Evolutionary conservation across 73 alveolate genomes (phyloP), one percentile per base, ranked within the genome.

Genomic region (Paramecium caudatum): DNA sequence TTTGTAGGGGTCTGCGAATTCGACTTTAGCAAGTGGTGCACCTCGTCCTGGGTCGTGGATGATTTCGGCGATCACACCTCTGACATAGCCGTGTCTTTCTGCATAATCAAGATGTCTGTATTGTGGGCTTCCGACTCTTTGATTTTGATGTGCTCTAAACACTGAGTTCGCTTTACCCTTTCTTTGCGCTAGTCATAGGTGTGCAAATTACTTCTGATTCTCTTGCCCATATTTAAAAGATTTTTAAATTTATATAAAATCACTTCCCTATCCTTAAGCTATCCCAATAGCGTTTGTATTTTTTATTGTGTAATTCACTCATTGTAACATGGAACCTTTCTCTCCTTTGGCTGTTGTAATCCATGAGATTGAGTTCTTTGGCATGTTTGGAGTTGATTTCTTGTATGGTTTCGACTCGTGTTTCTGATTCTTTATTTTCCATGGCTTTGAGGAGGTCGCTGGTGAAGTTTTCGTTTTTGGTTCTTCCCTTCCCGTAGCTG

Each of bases 41-140:
- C 99, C 99, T 88, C 99, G 95, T 49, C 99, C 99, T 27, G 98
- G 98, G 65, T 96, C 99, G 91, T 97, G 99, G 74, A 97, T 84
- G 92, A 96, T 95, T 46, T 95, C 96, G 92, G 90, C 84, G 92
- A 96, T 97, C 34, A 69, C 68, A 85, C 92, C 92, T 85, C 92
- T 85, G 12, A 85, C 82, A 78, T 85, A 85, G 39, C 93, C 93
- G 36, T 90, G 90, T 90, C 93, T 90, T 65, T 90, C 93, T 47
- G 93, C 82, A 81, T 65, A 90, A 74, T 90, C 93, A 46, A 65
- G 61, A 49, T 65, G 91, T 90, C 93, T 90, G 82, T 70, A 90
- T 90, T 70, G 62, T 9, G 93, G 83, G 62, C 63, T 74, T 48
- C 84, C 93, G 34, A 90, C 90, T 90, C 93, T 90, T 65, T 81